Percentiles rank a stretch among this genome's conserved stretches.
Conservation (phyloP, 2,329 filamentous ascomycete genomes). For the Rhinocladiella similis region DNA sequence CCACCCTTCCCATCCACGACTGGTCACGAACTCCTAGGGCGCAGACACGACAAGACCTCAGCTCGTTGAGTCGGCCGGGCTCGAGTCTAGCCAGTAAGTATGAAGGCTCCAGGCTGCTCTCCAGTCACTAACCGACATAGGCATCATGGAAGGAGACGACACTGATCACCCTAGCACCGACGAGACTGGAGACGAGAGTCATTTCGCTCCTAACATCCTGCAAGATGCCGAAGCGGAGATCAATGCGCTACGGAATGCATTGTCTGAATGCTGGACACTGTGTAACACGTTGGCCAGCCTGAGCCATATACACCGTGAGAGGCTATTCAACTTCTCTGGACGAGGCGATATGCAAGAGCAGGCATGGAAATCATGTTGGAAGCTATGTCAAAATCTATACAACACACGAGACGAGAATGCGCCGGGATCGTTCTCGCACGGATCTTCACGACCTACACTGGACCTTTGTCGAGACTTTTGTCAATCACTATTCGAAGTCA, state of each 20-base stretch:
- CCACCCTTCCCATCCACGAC: conserved; percentile 24
- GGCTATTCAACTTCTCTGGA: conserved; percentile 73
- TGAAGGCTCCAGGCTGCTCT: background rate
- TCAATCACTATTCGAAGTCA: conserved; percentile 84
- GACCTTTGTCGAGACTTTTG: conserved; percentile 91
- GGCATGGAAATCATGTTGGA: conserved; percentile 94
- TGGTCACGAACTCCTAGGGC: conserved; percentile 30
- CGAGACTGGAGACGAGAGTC: conserved; percentile 23
- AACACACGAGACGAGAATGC: conserved; percentile 72
- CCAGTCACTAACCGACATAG: conserved; percentile 15
- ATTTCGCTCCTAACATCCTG: conserved; percentile 32
- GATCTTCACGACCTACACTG: conserved; percentile 66
- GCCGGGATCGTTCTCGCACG: conserved; percentile 52
- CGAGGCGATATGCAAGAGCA: conserved; percentile 79
- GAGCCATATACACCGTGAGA: conserved; percentile 78
- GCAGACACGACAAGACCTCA: conserved; percentile 33
- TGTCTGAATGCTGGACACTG: conserved; percentile 89
- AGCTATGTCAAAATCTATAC: conserved; percentile 85
- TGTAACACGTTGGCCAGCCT: conserved; percentile 87
- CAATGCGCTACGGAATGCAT: conserved; percentile 69
- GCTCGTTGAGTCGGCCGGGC: conserved; percentile 32
- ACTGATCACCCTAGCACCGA: conserved; percentile 31
- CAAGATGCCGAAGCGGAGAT: conserved; percentile 57
- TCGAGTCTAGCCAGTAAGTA: conserved; percentile 36
- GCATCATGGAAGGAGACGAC: conserved; percentile 36